These are phyloP conservation scores for Kalmanozyma brasiliensis DNA, from an alignment of 1,284 basidiomycete genomes.

Conservation along the genomic window DNA sequence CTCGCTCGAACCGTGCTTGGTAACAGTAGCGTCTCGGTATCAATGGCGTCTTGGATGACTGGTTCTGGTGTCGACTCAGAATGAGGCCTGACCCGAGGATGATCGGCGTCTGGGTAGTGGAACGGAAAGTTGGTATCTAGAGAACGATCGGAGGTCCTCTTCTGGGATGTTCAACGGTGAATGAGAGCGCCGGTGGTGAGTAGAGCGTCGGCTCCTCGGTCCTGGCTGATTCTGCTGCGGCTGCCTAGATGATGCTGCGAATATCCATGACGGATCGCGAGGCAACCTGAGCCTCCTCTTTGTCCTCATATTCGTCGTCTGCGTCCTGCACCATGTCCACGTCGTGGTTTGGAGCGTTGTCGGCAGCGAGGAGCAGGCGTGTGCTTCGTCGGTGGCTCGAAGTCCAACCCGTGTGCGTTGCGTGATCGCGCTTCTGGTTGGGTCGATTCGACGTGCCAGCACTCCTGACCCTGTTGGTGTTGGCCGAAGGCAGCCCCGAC, in stretches of 20 bases:
- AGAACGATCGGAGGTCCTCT: too few species aligned
- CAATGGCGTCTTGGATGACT: too few species aligned
- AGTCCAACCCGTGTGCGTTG: neutral
- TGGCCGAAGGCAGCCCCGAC: neutral
- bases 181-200: too few species aligned
- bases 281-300: neutral
- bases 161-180: too few species aligned
- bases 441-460: neutral
- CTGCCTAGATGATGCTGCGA: conserved; percentile 37
- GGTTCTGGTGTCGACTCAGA: too few species aligned
- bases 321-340: conserved; percentile 6
- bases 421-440: neutral
- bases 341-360: neutral
- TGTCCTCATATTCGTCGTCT: conserved; percentile 5
- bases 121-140: too few species aligned
- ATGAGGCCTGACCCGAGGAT: too few species aligned
- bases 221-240: too few species aligned
- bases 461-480: neutral
- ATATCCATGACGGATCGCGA: conserved; percentile 33
- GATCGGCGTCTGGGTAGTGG: too few species aligned
- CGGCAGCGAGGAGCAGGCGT: conserved; percentile 7
- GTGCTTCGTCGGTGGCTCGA: conserved; percentile 14
- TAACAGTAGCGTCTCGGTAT: too few species aligned
- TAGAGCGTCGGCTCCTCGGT: too few species aligned
- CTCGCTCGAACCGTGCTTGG: too few species aligned